Percentiles rank a stretch among this genome's conserved stretches.
Evolutionary conservation across 768 basidiomycete genomes (phyloP).

Genomic region (Amanita rimosa): DNA sequence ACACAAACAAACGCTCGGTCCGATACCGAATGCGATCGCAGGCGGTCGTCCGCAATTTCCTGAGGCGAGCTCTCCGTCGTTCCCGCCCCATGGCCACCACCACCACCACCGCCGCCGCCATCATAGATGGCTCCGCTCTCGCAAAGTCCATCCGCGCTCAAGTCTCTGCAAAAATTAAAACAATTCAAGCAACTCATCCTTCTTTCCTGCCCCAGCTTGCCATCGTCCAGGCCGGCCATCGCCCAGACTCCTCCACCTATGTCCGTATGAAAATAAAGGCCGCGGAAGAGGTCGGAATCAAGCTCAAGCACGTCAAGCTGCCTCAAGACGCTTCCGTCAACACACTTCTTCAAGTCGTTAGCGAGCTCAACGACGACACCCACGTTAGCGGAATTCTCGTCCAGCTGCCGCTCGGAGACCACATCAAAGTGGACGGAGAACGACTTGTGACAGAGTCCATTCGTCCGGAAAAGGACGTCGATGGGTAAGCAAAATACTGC

Average conservation of each 20-base stretch:
- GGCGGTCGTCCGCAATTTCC: constrained; percentile 11
- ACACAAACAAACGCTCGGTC: not conserved
- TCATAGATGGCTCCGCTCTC: constrained; percentile 78
- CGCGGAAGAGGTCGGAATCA: constrained; percentile 87
- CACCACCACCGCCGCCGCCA: constrained; percentile 24
- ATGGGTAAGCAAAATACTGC: constrained; percentile 51
- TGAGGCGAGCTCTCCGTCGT: constrained; percentile 27
- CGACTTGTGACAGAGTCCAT: constrained; percentile 91
- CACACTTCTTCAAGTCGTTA: constrained; percentile 66
- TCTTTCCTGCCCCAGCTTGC: constrained; percentile 85
- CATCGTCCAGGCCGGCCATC: constrained; percentile 89
- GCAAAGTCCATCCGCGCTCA: constrained; percentile 84
- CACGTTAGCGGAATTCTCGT: constrained; percentile 84
- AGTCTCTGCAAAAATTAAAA: constrained; percentile 54
- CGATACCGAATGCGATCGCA: constrained; percentile 1
- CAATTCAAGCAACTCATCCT: constrained; percentile 44
- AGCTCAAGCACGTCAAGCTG: constrained; percentile 67
- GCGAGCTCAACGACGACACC: constrained; percentile 76
- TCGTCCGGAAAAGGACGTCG: constrained; percentile 90
- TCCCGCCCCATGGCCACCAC: constrained; percentile 25
- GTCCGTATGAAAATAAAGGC: constrained; percentile 98
- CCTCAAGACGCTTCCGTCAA: constrained; percentile 61
- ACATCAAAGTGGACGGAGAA: constrained; percentile 74
- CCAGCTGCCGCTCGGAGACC: constrained; percentile 85
- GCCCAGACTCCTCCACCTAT: constrained; percentile 85